Percentiles rank a stretch among this genome's conserved stretches.
phyloP scores from a whole-genome alignment of 495 filamentous ascomycete species.

The Cryomyces minteri region DNA sequence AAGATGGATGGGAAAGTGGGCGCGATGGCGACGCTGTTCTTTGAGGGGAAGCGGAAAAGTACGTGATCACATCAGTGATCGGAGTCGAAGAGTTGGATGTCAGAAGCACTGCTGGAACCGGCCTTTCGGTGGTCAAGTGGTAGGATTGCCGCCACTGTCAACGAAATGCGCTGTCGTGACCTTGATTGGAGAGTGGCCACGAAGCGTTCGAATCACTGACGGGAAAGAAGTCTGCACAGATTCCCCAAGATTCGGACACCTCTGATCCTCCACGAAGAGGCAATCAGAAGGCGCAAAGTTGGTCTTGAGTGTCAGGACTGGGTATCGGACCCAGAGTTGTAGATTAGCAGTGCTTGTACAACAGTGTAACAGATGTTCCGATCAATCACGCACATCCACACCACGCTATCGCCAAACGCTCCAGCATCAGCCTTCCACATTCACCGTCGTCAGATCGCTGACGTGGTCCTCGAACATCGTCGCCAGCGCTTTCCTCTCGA shows the following conservation, averaged over 20 bases:
- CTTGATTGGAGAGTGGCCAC: neutral
- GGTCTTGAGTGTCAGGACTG: neutral
- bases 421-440: neutral
- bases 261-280: neutral
- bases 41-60: slow-evolving; percentile 11
- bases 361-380: neutral
- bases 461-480: slow-evolving; percentile 56
- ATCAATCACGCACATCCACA: neutral
- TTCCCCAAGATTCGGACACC: neutral
- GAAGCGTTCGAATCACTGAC: neutral
- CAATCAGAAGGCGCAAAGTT: neutral
- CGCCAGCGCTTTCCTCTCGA: slow-evolving; percentile 69
- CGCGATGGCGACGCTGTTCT: slow-evolving; percentile 12
- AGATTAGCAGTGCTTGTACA: neutral
- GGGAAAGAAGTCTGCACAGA: neutral
- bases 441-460: slow-evolving; percentile 37
- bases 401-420: neutral
- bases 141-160: too few species aligned
- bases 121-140: neutral
- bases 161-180: too few species aligned
- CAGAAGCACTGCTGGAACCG: neutral
- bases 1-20: slow-evolving; percentile 16
- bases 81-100: neutral
- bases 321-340: neutral
- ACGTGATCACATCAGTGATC: neutral